Base-by-base conservation (phyloP, 1,284 basidiomycete species). In the Cutaneotrichosporon cutaneum region DNA sequence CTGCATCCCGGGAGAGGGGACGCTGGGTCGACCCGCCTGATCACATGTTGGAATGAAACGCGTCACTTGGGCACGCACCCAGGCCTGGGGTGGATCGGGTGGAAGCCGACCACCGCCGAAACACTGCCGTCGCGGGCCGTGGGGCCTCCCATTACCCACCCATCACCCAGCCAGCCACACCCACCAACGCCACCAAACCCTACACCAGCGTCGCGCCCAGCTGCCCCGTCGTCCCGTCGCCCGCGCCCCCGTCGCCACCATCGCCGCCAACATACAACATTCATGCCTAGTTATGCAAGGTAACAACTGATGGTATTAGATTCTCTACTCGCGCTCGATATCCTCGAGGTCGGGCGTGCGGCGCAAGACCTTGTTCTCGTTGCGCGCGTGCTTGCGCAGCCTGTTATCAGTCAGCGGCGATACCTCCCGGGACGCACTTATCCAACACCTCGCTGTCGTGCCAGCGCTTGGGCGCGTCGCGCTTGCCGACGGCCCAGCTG, bases 401-500 rank as follows among this genome's bases (percentile, higher is more conserved):
- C 77, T 80, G 54, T 24, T 24, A 33, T 60, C 26, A 56, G 54
- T 3, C 11, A 8, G 5, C 9, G 30, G 30, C 18, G 7, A 9
- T n/a, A 1, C 7, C 18, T 8, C 18, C 9, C 39, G 6, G 2
- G 0, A 56, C 77, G 62, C 54, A 79, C 80, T 86, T 88, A 59
- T 86, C 84, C 16, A 96, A 77, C 8, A 95, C 71, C n/a, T 81
- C 61, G 5, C 90, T 89, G 35, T 85, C 82, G n/a, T 82, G 81
- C 90, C 93, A 95, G 61, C 88, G 86, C 62, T 86, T 83, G 10
- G 95, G 94, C 2, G 89, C 87, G 4, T 85, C 81, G 61, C 87
- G 83, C 81, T 93, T 91, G 32, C 85, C 85, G 4, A 90, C 91
- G 2, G 90, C 86, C 90, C 93, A 94, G 79, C 98, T 98, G 78